A percentile compares a stretch with the other conserved stretches of the same genome.
phyloP scores from a whole-genome alignment of 208 protist genomes.

The Leishmania turanica region DNA sequence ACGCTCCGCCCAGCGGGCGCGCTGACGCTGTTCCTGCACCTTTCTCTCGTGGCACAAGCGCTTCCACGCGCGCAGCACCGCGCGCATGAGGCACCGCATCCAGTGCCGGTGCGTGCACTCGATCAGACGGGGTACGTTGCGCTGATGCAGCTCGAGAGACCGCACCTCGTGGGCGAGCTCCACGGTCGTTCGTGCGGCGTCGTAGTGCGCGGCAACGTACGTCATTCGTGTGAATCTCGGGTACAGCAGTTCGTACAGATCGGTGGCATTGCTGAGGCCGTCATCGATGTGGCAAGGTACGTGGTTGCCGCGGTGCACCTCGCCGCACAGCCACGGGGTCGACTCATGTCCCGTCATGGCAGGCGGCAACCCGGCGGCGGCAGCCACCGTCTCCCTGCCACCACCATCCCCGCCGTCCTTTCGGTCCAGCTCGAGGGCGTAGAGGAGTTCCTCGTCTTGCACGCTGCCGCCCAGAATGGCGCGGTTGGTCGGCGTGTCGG shows the following conservation, averaged over 20 bases:
- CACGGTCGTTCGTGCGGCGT: constrained; percentile 48
- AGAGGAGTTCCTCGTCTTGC: constrained; percentile 30
- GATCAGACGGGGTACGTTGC: constrained; percentile 61
- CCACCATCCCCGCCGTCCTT: not conserved
- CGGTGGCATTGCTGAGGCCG: not conserved
- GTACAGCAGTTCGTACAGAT: constrained; percentile 32
- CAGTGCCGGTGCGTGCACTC: constrained; percentile 53
- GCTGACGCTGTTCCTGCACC: constrained; percentile 57
- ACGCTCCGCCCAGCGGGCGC: constrained; percentile 58
- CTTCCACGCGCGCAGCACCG: constrained; percentile 62
- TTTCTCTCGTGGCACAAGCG: constrained; percentile 50
- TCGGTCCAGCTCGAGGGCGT: constrained; percentile 6
- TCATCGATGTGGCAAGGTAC: not conserved
- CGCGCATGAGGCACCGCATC: constrained; percentile 58
- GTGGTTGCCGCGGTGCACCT: not conserved
- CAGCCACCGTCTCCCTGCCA: not conserved
- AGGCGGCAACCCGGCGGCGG: not conserved
- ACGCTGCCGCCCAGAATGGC: constrained; percentile 32
- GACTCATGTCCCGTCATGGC: not conserved
- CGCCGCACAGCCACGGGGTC: not conserved
- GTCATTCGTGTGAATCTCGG: constrained; percentile 66
- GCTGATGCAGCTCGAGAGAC: constrained; percentile 49
- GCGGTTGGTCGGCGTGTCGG: constrained; percentile 46
- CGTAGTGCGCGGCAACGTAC: constrained; percentile 74
- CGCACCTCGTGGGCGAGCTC: constrained; percentile 50